Conservation (phyloP, 306 rosid species). For the Pterocarpus macrocarpus region DNA sequence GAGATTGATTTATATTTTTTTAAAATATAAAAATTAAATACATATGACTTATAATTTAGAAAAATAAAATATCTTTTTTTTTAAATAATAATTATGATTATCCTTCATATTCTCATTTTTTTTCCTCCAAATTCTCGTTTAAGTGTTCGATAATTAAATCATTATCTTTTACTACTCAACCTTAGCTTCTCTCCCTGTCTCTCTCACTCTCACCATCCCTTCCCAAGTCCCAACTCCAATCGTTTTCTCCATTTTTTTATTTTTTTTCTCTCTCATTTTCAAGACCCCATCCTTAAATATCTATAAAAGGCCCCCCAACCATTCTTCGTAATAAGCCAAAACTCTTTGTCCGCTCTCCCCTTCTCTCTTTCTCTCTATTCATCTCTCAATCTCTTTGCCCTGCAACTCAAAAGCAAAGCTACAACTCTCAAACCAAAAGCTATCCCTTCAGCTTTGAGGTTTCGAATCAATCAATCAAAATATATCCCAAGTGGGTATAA, state of each 20-base stretch:
- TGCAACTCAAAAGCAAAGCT: conserved; percentile 11
- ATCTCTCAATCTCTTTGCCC: background rate
- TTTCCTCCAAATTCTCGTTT: background rate
- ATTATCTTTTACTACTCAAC: conserved; percentile 25
- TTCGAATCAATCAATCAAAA: conserved; percentile 43
- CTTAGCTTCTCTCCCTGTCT: background rate
- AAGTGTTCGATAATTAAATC: conserved; percentile 44
- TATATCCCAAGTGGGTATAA: conserved; percentile 8
- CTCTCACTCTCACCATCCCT: conserved; percentile 31
- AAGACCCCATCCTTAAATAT: conserved; percentile 47
- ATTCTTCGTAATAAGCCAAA: conserved; percentile 61
- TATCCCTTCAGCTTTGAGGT: conserved; percentile 27
- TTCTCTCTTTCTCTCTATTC: conserved; percentile 24
- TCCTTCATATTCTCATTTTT: background rate
- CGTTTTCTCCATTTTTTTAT: conserved; percentile 42
- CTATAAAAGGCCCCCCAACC: conserved; percentile 71
- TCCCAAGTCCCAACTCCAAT: conserved; percentile 32
- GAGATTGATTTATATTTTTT: too few relatives aligned
- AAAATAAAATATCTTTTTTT: too few relatives aligned
- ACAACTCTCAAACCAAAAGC: conserved; percentile 17
- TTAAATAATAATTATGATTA: background rate
- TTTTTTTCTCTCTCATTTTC: conserved; percentile 32
- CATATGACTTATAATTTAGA: too few relatives aligned
- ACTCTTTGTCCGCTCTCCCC: conserved; percentile 30
- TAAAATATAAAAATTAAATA: too few relatives aligned